Conservation (phyloP, 2,329 filamentous ascomycete genomes). For the Myrmaecium sp. region DNA sequence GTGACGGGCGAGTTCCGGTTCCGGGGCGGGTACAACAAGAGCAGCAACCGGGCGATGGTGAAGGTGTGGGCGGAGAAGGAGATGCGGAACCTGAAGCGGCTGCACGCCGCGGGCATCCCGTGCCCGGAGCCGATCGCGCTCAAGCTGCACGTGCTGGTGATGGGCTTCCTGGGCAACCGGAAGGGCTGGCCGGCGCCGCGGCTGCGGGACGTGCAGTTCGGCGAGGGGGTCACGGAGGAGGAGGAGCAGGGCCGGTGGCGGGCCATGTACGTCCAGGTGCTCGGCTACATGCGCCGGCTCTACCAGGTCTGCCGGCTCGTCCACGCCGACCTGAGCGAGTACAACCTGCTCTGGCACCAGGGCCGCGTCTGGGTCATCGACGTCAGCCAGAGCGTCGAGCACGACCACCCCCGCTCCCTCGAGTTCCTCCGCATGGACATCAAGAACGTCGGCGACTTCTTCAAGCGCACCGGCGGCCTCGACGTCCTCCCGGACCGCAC, state of each 20-base stretch:
- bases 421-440: conserved; percentile 97
- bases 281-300: conserved; percentile 80
- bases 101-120: conserved; percentile 70
- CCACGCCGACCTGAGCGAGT: conserved; percentile 93
- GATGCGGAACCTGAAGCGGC: conserved; percentile 77
- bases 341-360: conserved; percentile 87
- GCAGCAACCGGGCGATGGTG: conserved; percentile 91
- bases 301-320: conserved; percentile 87
- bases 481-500: conserved; percentile 61
- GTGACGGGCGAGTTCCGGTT: conserved; percentile 91
- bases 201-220: conserved; percentile 60
- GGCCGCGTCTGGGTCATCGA: conserved; percentile 82
- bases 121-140: conserved; percentile 81
- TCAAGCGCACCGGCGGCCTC: conserved; percentile 69
- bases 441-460: conserved; percentile 92
- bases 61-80: conserved; percentile 99
- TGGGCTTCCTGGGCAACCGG: conserved; percentile 79
- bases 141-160: conserved; percentile 86
- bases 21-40: conserved; percentile 79
- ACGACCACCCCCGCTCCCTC: conserved; percentile 79
- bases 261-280: conserved; percentile 61
- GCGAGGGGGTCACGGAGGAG: conserved; percentile 36
- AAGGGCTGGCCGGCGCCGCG: conserved; percentile 80
- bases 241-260: conserved; percentile 54
- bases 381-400: conserved; percentile 92